phyloP scores from a whole-genome alignment of 2,329 filamentous ascomycete species.

The Neocatenulostroma microsporum region DNA sequence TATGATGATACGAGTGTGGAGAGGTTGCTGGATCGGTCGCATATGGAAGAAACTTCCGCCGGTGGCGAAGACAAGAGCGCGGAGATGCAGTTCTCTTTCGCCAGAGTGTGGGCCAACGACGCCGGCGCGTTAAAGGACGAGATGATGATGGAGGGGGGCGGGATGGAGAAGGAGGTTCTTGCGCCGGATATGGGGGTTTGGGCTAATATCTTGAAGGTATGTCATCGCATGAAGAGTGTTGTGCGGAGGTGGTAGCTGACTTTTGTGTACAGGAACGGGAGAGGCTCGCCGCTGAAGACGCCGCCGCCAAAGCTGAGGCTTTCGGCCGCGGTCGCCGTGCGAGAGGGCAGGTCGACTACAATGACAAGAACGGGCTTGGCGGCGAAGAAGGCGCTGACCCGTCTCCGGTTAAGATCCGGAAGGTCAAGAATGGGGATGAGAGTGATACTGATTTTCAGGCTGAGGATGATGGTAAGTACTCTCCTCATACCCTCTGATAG shows the following conservation, averaged over 20 bases:
- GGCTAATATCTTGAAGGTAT: constrained; percentile 85
- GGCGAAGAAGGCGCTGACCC: constrained; percentile 16
- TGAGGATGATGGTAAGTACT: constrained; percentile 27
- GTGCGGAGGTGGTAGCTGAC: too few species aligned
- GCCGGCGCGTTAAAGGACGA: constrained; percentile 53
- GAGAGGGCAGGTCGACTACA: constrained; percentile 51
- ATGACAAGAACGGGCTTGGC: constrained; percentile 21
- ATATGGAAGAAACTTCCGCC: constrained; percentile 63
- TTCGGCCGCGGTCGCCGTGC: constrained; percentile 79
- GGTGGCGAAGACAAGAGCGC: constrained; percentile 57
- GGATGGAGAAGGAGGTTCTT: constrained; percentile 37
- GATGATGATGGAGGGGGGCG: constrained; percentile 9
- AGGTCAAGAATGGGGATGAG: constrained; percentile 30
- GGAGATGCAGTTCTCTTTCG: constrained; percentile 80
- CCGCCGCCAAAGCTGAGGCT: constrained; percentile 60
- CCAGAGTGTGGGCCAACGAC: constrained; percentile 86
- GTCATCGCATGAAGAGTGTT: too few species aligned
- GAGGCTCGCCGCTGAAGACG: constrained; percentile 64
- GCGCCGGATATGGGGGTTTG: constrained; percentile 64
- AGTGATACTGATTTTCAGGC: constrained; percentile 46
- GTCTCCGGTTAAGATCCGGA: constrained; percentile 28
- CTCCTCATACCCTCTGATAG: not conserved
- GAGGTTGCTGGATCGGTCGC: constrained; percentile 77
- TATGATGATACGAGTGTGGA: constrained; percentile 83
- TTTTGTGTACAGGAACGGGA: too few species aligned